Conservation (phyloP, 2,329 filamentous ascomycete genomes). For the Aspergillus sergii region DNA sequence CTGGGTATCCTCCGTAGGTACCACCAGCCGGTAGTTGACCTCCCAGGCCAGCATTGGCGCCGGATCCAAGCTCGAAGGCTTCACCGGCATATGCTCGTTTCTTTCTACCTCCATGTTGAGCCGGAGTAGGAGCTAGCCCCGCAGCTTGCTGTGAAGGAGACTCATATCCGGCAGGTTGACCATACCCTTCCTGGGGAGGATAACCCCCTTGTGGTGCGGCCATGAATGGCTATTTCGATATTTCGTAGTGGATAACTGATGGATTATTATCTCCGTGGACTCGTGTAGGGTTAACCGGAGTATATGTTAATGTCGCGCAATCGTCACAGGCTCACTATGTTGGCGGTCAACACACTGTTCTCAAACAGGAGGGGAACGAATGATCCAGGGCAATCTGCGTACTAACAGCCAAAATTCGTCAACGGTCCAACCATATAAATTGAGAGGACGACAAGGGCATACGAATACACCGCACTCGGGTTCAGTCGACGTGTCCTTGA, state of each 20-base stretch:
- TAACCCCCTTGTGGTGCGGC: conserved; percentile 56
- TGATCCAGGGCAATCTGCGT: conserved; percentile 17
- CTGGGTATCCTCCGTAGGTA: conserved; percentile 64
- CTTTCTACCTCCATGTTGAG: conserved; percentile 59
- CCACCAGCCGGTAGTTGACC: conserved; percentile 55
- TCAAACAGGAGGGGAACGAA: conserved; percentile 12
- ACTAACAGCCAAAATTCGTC: conserved; percentile 20
- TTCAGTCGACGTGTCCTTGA: conserved; percentile 19
- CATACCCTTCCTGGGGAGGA: conserved; percentile 54
- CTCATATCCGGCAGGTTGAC: conserved; percentile 42
- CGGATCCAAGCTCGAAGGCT: conserved; percentile 88
- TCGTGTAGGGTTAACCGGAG: conserved; percentile 5
- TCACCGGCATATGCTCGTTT: conserved; percentile 93
- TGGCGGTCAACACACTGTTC: conserved; percentile 22
- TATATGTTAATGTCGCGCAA: conserved; percentile 16
- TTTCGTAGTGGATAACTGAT: not conserved
- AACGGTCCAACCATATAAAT: conserved; percentile 1
- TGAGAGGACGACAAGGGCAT: conserved; percentile 4
- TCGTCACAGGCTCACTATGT: conserved; percentile 26
- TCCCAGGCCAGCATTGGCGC: conserved; percentile 72
- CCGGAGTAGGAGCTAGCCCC: conserved; percentile 33
- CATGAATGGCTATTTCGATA: conserved; percentile 37
- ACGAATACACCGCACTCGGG: conserved; percentile 14
- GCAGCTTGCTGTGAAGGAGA: conserved; percentile 41
- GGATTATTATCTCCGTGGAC: not conserved